Evolutionary conservation across 768 basidiomycete species (phyloP).

Genomic region (Mycena indigotica): DNA sequence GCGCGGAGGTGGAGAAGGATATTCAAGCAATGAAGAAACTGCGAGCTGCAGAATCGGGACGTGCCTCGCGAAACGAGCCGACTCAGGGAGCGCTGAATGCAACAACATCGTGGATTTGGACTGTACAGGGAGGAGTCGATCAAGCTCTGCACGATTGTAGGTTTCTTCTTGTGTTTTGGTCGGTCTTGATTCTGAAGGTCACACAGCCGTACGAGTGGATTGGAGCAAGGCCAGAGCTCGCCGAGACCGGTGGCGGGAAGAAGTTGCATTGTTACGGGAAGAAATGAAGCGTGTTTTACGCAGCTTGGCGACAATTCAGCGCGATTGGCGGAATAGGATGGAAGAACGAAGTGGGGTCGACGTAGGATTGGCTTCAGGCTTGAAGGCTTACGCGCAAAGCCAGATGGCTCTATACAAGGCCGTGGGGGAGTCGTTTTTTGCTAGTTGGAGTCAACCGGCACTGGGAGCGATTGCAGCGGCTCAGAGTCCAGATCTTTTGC

Average conservation of each 20-base stretch:
- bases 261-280: slow-evolving; percentile 8
- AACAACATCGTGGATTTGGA: neutral
- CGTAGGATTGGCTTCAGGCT: neutral
- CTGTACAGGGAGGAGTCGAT: neutral
- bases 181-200: neutral
- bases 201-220: slow-evolving; percentile 9
- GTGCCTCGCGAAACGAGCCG: neutral
- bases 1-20: neutral
- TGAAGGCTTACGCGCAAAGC: neutral
- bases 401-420: neutral
- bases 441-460: neutral
- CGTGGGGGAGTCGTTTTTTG: neutral
- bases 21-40: neutral
- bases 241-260: slow-evolving; percentile 8
- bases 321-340: neutral
- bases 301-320: neutral
- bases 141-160: slow-evolving; percentile 4
- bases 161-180: neutral
- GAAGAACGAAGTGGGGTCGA: neutral
- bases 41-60: neutral
- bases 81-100: neutral
- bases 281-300: slow-evolving; percentile 9
- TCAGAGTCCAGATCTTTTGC: neutral
- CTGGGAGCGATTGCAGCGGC: neutral
- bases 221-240: slow-evolving; percentile 7